Conservation (phyloP, 2,329 filamentous ascomycete species). For the Colletotrichum sojae region DNA sequence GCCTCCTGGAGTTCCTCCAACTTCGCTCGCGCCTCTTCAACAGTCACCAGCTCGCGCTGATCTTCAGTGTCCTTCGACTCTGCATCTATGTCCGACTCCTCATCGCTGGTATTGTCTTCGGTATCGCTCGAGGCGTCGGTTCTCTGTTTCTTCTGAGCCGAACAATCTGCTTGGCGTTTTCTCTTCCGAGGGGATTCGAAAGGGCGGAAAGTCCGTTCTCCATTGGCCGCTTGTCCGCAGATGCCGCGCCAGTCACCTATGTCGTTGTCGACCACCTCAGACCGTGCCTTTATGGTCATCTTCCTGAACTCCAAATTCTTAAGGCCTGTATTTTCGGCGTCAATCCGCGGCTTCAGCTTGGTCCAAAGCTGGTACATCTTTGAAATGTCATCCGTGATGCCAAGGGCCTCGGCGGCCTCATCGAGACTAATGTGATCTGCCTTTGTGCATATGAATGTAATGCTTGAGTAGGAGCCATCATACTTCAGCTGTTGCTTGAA, state of each 20-base stretch:
- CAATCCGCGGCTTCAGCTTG: background rate
- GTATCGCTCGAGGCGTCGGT: slow-evolving; percentile 8
- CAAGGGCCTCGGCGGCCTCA: slow-evolving; percentile 54
- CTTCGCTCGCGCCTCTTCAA: background rate
- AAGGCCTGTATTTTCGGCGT: background rate
- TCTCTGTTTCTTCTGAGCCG: slow-evolving; percentile 31
- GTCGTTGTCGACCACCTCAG: background rate
- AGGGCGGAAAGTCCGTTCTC: background rate
- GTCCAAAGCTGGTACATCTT: background rate
- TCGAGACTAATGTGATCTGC: slow-evolving; percentile 68
- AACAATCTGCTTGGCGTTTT: slow-evolving; percentile 1
- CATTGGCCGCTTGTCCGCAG: background rate
- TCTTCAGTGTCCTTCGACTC: background rate
- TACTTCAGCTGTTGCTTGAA: slow-evolving; percentile 73
- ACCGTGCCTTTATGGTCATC: background rate
- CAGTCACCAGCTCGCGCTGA: slow-evolving; percentile 1
- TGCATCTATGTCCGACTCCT: slow-evolving; percentile 13
- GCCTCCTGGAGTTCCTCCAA: slow-evolving; percentile 19
- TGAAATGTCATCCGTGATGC: slow-evolving; percentile 14
- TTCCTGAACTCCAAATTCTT: background rate
- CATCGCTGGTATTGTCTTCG: slow-evolving; percentile 8
- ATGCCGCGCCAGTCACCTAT: slow-evolving; percentile 2
- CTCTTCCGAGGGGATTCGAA: slow-evolving; percentile 17
- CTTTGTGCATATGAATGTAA: slow-evolving; percentile 75
- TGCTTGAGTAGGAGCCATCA: slow-evolving; percentile 66